phyloP scores from a whole-genome alignment of 306 rosid species.

The Dryas alaskensis region DNA sequence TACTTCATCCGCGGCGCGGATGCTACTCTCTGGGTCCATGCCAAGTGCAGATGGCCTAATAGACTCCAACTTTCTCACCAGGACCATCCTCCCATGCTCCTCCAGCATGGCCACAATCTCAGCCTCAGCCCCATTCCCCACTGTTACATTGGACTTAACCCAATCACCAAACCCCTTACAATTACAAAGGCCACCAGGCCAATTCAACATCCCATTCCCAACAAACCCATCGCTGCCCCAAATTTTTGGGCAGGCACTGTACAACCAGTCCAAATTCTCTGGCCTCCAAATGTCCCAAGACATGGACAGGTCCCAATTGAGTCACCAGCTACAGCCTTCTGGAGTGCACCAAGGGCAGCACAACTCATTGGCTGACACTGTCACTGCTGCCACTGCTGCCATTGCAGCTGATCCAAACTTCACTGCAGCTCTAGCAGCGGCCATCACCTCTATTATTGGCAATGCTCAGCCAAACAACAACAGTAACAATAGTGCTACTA shows the following conservation, averaged over 20 bases:
- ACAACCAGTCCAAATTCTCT: slow-evolving; percentile 62
- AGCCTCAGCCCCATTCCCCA: slow-evolving; percentile 87
- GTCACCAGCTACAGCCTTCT: slow-evolving; percentile 15
- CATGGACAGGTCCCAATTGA: slow-evolving; percentile 11
- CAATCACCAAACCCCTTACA: slow-evolving; percentile 55
- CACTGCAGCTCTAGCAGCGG: slow-evolving; percentile 64
- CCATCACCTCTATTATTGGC: slow-evolving; percentile 59
- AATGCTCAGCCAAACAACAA: slow-evolving; percentile 38
- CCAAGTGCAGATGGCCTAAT: slow-evolving; percentile 56
- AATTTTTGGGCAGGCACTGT: slow-evolving; percentile 47
- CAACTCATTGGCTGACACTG: slow-evolving; percentile 40
- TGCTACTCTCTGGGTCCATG: slow-evolving; percentile 79
- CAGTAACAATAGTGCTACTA: not conserved
- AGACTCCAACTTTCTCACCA: slow-evolving; percentile 54
- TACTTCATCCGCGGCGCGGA: slow-evolving; percentile 69
- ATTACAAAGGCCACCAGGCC: slow-evolving; percentile 38
- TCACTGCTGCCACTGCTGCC: slow-evolving; percentile 60
- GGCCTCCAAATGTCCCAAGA: slow-evolving; percentile 64
- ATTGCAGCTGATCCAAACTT: slow-evolving; percentile 71
- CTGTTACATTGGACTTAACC: slow-evolving; percentile 80
- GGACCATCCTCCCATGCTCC: slow-evolving; percentile 57
- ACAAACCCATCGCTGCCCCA: slow-evolving; percentile 49
- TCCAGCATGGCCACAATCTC: slow-evolving; percentile 84
- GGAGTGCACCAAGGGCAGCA: slow-evolving; percentile 19
- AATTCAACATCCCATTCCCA: slow-evolving; percentile 47